Conservation (phyloP, 768 basidiomycete species). For the Amanita muscaria region DNA sequence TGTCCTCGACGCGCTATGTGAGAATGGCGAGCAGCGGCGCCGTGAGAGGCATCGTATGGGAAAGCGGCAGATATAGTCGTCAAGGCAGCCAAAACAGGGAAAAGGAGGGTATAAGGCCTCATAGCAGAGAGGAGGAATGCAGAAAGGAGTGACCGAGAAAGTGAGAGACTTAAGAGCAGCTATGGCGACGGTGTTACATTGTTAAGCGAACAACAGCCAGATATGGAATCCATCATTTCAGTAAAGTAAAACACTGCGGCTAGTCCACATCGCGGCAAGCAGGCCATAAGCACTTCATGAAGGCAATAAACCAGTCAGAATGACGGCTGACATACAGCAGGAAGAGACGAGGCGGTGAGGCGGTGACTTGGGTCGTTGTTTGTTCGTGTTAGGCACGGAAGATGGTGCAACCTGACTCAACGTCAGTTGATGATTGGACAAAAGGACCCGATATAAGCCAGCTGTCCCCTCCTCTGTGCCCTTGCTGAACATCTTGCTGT, state of each 20-base stretch:
- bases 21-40: constrained; percentile 30
- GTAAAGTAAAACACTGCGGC: too few species aligned
- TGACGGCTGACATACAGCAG: not conserved
- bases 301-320: too few species aligned
- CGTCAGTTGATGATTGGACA: constrained; percentile 1
- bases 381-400: not conserved
- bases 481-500: not conserved
- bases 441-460: not conserved
- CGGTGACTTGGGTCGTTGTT: constrained; percentile 3
- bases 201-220: not conserved
- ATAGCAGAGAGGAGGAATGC: constrained; percentile 21
- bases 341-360: not conserved
- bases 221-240: too few species aligned
- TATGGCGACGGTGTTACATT: not conserved
- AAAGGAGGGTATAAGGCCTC: constrained; percentile 33
- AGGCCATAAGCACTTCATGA: too few species aligned
- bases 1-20: constrained; percentile 25
- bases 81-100: constrained; percentile 29
- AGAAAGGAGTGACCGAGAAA: not conserved
- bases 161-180: constrained; percentile 1
- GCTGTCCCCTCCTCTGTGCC: not conserved
- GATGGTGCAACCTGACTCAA: constrained; percentile 1
- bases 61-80: constrained; percentile 24
- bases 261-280: too few species aligned
- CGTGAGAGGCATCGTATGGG: constrained; percentile 19